Percentiles rank a stretch among this genome's conserved stretches.
Evolutionary conservation across 1,284 basidiomycete genomes (phyloP).

Genomic region (Athelia sp.): DNA sequence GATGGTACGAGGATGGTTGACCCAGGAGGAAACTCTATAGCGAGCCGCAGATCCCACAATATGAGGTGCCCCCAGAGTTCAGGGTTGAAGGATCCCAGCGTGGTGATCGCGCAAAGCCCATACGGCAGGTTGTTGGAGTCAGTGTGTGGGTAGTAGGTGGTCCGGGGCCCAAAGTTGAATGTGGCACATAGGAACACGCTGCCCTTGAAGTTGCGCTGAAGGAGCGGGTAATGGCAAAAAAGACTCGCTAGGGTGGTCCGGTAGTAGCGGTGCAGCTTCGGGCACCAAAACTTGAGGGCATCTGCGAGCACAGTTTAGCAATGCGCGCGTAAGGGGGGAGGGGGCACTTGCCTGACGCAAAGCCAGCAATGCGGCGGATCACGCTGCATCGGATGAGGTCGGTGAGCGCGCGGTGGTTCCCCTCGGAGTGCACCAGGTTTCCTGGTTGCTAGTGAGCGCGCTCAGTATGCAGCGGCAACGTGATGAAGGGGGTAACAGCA

Average conservation of each 20-base stretch:
- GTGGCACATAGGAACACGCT: conserved; percentile 6
- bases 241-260: not conserved
- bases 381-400: no score
- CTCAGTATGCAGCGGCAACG: no score
- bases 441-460: no score
- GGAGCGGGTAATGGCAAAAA: not conserved
- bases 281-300: no score
- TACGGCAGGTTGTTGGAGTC: conserved; percentile 5
- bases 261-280: no score
- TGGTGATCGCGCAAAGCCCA: conserved; percentile 7
- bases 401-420: no score
- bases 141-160: conserved; percentile 2
- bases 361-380: no score
- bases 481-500: no score
- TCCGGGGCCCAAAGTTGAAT: conserved; percentile 7
- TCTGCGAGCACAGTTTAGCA: no score
- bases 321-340: no score
- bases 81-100: conserved; percentile 7
- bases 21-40: conserved; percentile 12
- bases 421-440: no score
- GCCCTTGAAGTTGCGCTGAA: conserved; percentile 7
- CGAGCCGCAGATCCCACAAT: conserved; percentile 8
- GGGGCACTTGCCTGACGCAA: no score
- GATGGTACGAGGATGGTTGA: conserved; percentile 12
- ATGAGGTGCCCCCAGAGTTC: conserved; percentile 10